Conservation (phyloP, 2,329 filamentous ascomycete genomes). For the Pyrenochaeta sp. region DNA sequence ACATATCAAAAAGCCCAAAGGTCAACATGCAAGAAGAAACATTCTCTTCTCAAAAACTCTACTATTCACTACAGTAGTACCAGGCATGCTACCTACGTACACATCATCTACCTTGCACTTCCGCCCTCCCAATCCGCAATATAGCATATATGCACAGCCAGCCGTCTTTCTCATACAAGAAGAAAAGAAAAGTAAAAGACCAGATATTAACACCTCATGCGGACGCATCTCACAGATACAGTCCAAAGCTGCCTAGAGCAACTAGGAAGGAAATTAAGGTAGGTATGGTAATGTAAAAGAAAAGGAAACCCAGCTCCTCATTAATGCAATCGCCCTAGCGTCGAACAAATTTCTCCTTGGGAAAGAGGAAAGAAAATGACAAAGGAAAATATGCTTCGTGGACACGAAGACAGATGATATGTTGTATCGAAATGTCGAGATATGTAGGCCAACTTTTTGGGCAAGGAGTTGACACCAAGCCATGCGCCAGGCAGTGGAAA, state of each 20-base stretch:
- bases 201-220: slow-evolving; percentile 1
- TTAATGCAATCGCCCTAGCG: neutral
- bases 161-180: slow-evolving; percentile 1
- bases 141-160: slow-evolving; percentile 1
- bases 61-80: no score
- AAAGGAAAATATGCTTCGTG: neutral
- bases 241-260: slow-evolving; percentile 1
- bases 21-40: no score
- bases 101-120: neutral
- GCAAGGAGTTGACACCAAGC: slow-evolving; percentile 17
- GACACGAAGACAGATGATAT: slow-evolving; percentile 7
- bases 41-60: no score
- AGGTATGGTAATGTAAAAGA: slow-evolving; percentile 1
- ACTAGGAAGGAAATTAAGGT: slow-evolving; percentile 15
- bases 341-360: slow-evolving; percentile 1
- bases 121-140: neutral
- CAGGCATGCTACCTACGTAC: neutral
- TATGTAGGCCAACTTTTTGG: slow-evolving; percentile 5
- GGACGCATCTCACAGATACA: neutral
- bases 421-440: slow-evolving; percentile 15
- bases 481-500: slow-evolving; percentile 41
- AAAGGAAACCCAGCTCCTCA: slow-evolving; percentile 1
- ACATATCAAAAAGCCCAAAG: no score
- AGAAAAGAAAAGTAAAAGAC: no score
- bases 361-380: slow-evolving; percentile 1